phyloP scores from a whole-genome alignment of 345 rosid genomes.

The Gossypium stocksii region DNA sequence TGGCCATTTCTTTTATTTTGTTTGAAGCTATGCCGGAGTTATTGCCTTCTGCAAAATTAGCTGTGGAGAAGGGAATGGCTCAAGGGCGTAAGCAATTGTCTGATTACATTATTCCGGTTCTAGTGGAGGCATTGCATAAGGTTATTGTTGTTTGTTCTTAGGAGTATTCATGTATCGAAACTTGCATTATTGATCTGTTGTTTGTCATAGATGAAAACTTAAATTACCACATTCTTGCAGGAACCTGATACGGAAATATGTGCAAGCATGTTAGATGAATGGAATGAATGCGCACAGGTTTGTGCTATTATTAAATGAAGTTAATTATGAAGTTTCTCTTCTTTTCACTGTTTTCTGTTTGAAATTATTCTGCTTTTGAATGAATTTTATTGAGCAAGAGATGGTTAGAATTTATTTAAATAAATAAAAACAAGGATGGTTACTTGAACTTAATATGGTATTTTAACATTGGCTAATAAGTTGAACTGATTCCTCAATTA shows the following conservation, averaged over 20 bases:
- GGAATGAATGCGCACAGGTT: constrained; percentile 96
- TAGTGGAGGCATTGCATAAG: constrained; percentile 95
- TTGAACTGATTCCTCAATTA: neutral
- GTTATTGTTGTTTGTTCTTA: constrained; percentile 31
- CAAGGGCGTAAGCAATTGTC: constrained; percentile 90
- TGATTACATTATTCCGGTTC: constrained; percentile 84
- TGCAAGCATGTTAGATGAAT: constrained; percentile 90
- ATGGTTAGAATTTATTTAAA: neutral
- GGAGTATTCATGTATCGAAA: neutral
- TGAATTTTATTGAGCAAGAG: neutral
- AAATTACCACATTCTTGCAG: constrained; percentile 46
- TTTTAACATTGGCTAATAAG: neutral
- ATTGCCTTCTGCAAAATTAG: constrained; percentile 87
- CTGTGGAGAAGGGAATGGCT: constrained; percentile 81
- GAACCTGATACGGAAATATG: constrained; percentile 97
- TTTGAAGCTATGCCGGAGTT: constrained; percentile 94
- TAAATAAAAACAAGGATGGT: neutral
- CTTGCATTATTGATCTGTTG: neutral
- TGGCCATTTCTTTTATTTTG: neutral
- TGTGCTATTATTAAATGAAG: constrained; percentile 9
- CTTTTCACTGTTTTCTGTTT: neutral
- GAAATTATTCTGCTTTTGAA: neutral
- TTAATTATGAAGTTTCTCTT: neutral
- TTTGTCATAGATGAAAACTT: constrained; percentile 8
- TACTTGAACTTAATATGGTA: neutral